Conservation (phyloP, 2,329 filamentous ascomycete genomes). For the Arthrinium puccinioides region DNA sequence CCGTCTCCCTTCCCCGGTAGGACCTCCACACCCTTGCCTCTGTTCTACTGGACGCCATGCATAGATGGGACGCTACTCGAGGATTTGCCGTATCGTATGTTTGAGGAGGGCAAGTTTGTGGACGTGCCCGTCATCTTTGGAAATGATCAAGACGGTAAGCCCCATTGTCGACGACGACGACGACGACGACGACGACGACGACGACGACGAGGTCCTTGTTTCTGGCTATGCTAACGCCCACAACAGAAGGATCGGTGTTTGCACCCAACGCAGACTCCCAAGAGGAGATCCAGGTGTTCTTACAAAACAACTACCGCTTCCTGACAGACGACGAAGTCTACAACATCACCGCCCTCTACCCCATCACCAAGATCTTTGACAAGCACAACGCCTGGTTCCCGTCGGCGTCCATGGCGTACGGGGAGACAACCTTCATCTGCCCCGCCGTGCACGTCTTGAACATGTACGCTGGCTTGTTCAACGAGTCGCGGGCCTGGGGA, state of each 20-base stretch:
- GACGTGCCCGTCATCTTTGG: slow-evolving; percentile 39
- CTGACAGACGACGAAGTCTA: slow-evolving; percentile 28
- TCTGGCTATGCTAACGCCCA: not conserved
- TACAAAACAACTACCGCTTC: slow-evolving; percentile 39
- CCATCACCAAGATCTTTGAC: slow-evolving; percentile 25
- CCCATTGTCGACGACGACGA: too few relatives aligned
- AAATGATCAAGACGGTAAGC: slow-evolving; percentile 33
- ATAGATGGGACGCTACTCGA: slow-evolving; percentile 38
- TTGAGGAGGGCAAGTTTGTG: slow-evolving; percentile 30
- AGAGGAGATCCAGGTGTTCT: slow-evolving; percentile 29
- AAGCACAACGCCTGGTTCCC: slow-evolving; percentile 34
- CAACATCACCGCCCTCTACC: slow-evolving; percentile 31
- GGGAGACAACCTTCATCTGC: slow-evolving; percentile 35
- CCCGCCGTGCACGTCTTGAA: slow-evolving; percentile 25
- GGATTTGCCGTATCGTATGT: slow-evolving; percentile 33
- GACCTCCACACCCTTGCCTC: slow-evolving; percentile 19
- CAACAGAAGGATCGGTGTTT: slow-evolving; percentile 40
- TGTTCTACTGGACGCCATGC: slow-evolving; percentile 45
- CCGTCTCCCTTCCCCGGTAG: slow-evolving; percentile 32
- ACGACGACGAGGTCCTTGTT: too few relatives aligned
- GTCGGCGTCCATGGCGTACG: slow-evolving; percentile 20
- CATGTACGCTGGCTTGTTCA: slow-evolving; percentile 14
- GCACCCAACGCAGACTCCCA: slow-evolving; percentile 27
- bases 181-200: too few relatives aligned
- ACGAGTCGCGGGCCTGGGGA: slow-evolving; percentile 27